Evolutionary conservation across 129 eudicot species (phyloP), one percentile per base, ranked within the genome.

Genomic region (Apium graveolens): DNA sequence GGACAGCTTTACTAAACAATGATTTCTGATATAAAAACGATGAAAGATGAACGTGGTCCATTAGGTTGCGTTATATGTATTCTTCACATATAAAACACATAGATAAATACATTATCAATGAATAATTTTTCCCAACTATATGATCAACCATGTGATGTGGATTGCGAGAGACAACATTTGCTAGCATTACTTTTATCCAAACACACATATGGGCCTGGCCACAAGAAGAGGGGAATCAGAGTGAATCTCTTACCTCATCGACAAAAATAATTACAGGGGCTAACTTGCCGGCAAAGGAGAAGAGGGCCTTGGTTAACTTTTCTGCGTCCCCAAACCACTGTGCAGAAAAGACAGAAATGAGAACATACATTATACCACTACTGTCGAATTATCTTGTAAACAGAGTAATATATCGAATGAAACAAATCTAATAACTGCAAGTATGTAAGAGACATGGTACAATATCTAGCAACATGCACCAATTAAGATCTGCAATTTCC

Each of bases 311-410:
- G 7, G 99, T 96, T 46, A 96, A 96, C 81, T 96, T 96, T 80
- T 96, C 99, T 69, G 99, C 99, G 82, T 96, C 99, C 53, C 99
- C 99, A 89, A 92, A 96, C 99, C 99, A 96, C 99, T 96, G 90
- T 80, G 80, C 6, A 70, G 65, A 74, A 70, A 77, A 57, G 66
- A 62, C 70, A 82, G 27, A 2, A 68, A 53, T 41, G 29, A 43
- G 12, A 65, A 82, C 13, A 38, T n/a, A 62, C 29, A n/a, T 32
- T 29, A 21, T 8, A 27, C 21, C 14, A 12, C 39, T 26, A 27
- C 18, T 44, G 37, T 4, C 20, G 31, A 49, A 44, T 42, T n/a
- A 72, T 72, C 7, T 1, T n/a, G 34, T 72, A 44, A 39, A 41
- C 13, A 2, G 37, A 11, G 29, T 41, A n/a, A 42, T 37, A 72